Percentiles rank a stretch among this genome's conserved stretches.
phyloP scores from a whole-genome alignment of 768 basidiomycete genomes.

The Termitomyces sp. region DNA sequence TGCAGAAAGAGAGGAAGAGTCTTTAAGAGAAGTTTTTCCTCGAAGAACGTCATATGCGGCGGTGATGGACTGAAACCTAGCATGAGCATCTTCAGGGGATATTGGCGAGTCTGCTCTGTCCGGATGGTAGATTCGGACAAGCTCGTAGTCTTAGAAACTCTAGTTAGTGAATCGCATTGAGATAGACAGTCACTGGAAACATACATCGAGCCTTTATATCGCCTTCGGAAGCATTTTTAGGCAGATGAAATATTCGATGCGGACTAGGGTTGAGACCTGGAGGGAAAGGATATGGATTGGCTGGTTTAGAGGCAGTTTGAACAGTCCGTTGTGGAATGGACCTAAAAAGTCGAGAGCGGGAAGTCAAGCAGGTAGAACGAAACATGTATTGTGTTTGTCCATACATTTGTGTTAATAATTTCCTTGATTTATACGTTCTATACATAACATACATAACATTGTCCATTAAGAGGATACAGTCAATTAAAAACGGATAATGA shows the following conservation, averaged over 20 bases:
- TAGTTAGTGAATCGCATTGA: background rate
- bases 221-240: conserved; percentile 39
- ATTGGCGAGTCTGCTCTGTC: conserved; percentile 45
- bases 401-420: background rate
- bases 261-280: conserved; percentile 45
- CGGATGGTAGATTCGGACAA: conserved; percentile 75
- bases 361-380: background rate
- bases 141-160: conserved; percentile 60
- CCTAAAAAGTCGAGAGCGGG: background rate
- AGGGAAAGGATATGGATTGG: conserved; percentile 45
- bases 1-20: conserved; percentile 8
- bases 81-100: conserved; percentile 47
- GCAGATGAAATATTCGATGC: conserved; percentile 60
- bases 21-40: conserved; percentile 29
- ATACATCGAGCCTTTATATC: conserved; percentile 57
- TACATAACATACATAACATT: background rate
- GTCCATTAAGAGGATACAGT: background rate
- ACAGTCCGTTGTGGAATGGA: background rate
- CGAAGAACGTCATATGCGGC: conserved; percentile 62
- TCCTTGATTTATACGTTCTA: no score
- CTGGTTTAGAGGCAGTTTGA: background rate
- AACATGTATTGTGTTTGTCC: conserved; percentile 2
- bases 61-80: conserved; percentile 64
- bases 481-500: background rate
- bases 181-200: conserved; percentile 13